These are phyloP conservation scores for Saccharata proteae DNA, from an alignment of 2,329 filamentous ascomycete species.

Conservation along the genomic window DNA sequence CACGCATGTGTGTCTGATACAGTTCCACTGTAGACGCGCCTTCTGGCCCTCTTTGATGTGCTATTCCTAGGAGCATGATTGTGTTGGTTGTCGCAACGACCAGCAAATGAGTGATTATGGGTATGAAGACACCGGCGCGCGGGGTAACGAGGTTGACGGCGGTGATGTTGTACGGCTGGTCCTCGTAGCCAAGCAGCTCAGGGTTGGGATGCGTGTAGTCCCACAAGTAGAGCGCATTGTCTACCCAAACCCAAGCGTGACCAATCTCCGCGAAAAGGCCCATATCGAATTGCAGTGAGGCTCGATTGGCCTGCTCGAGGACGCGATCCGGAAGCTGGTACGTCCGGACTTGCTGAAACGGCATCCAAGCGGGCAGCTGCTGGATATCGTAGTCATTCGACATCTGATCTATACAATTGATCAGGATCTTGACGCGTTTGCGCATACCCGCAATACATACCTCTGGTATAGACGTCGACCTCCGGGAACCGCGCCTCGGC, in stretches of 20 bases:
- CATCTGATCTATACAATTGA: slow-evolving; percentile 54
- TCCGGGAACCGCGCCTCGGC: slow-evolving; percentile 75
- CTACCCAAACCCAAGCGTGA: slow-evolving; percentile 90
- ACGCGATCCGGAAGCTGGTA: slow-evolving; percentile 87
- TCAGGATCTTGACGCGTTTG: slow-evolving; percentile 15
- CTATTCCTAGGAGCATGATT: slow-evolving; percentile 76
- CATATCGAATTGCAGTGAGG: slow-evolving; percentile 83
- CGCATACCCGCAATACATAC: slow-evolving; percentile 41
- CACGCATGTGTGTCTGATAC: slow-evolving; percentile 79
- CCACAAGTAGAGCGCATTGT: slow-evolving; percentile 94
- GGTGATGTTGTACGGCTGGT: slow-evolving; percentile 76
- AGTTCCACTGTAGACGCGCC: slow-evolving; percentile 64
- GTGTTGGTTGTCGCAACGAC: slow-evolving; percentile 80
- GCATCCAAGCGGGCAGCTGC: slow-evolving; percentile 58
- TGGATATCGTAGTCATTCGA: slow-evolving; percentile 87
- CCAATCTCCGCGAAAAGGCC: slow-evolving; percentile 90
- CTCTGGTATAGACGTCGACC: slow-evolving; percentile 76
- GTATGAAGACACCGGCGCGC: slow-evolving; percentile 75
- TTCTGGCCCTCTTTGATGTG: slow-evolving; percentile 48
- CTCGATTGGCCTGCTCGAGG: slow-evolving; percentile 82
- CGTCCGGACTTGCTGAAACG: slow-evolving; percentile 76
- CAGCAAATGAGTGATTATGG: slow-evolving; percentile 73
- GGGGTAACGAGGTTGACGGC: slow-evolving; percentile 81
- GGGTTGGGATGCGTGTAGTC: slow-evolving; percentile 91
- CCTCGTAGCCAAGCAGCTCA: slow-evolving; percentile 83